Evolutionary conservation across 306 rosid genomes (phyloP).

Genomic region (Medicago ruthenica): DNA sequence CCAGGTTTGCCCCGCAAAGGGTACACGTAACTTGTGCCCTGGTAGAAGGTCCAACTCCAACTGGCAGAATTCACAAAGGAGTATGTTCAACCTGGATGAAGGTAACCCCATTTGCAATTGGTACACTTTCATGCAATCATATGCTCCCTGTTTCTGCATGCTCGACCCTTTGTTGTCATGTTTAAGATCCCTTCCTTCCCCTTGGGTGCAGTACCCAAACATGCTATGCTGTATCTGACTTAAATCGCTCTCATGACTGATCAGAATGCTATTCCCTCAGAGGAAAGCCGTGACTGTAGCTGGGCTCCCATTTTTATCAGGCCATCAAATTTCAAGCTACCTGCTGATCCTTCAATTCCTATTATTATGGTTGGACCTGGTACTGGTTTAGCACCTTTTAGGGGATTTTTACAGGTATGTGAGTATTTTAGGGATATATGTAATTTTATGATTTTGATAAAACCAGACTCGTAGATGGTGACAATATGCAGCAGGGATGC

Average conservation of each 20-base stretch:
- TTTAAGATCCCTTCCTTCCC: slow-evolving; percentile 27
- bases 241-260: slow-evolving; percentile 39
- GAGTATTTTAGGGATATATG: slow-evolving; percentile 30
- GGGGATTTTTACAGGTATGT: slow-evolving; percentile 94
- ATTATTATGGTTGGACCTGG: slow-evolving; percentile 97
- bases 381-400: slow-evolving; percentile 97
- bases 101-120: slow-evolving; percentile 57
- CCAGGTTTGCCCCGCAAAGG: slow-evolving; percentile 71
- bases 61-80: slow-evolving; percentile 97
- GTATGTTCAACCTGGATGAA: slow-evolving; percentile 98
- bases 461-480: slow-evolving; percentile 11
- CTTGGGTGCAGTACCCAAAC: slow-evolving; percentile 27
- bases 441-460: slow-evolving; percentile 28
- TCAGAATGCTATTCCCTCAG: slow-evolving; percentile 79
- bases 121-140: slow-evolving; percentile 21
- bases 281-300: slow-evolving; percentile 77
- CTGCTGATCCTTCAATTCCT: slow-evolving; percentile 73
- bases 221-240: slow-evolving; percentile 40
- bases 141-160: slow-evolving; percentile 25
- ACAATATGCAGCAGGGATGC: neutral
- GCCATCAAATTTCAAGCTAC: slow-evolving; percentile 91
- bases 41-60: slow-evolving; percentile 85
- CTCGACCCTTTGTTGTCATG: slow-evolving; percentile 6
- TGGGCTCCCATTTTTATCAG: slow-evolving; percentile 90
- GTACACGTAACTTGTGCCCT: slow-evolving; percentile 95